Evolutionary conservation across 2,329 filamentous ascomycete genomes (phyloP), one percentile per base, ranked within the genome.

Genomic region (Onygenales sp.): DNA sequence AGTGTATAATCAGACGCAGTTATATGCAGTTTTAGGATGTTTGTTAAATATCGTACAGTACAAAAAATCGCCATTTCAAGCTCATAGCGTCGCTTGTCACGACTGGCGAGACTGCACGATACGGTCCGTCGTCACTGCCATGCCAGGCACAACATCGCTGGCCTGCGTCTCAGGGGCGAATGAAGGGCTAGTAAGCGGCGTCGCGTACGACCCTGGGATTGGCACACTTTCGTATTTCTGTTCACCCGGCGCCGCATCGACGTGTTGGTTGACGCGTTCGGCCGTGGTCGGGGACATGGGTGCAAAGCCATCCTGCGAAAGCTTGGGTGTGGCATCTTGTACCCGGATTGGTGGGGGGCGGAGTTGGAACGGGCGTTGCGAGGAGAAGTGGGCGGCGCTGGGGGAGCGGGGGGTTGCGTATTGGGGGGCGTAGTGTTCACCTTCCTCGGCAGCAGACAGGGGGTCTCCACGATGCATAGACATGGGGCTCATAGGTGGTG

Each of bases 171-270:
- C 58, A 40, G 63, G 57, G 13, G 64, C 68, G 59, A 74, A 72
- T 31, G 63, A 65, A 21, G 74, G 73, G 51, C 68, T 73, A 53
- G 66, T 63, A 46, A 75, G 65, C 6, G 76, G 73, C 52, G 70
- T 74, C 6, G 79, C 75, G 66, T 96, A 96, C 0, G 90, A 87
- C 5, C 87, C 87, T 0, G 92, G 92, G 55, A 96, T 95, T 0
- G 91, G 88, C 34, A 96, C 92, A 21, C 85, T 75, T 10, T 85
- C 91, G 69, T 95, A 96, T 48, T 84, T 82, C 62, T 86, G 82
- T 77, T 96, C 92, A 47, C 90, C 87, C 0, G 87, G 84, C 8
- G 87, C 86, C 31, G 83, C 79, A 9, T 79, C 80, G 14, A 84
- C 83, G 60, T 88, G 87, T 49, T 84, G 77, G 59, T 84, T 79